These are phyloP conservation scores for Pseudogymnoascus sp. DNA, from an alignment of 2,329 filamentous ascomycete genomes.

Conservation along the genomic window DNA sequence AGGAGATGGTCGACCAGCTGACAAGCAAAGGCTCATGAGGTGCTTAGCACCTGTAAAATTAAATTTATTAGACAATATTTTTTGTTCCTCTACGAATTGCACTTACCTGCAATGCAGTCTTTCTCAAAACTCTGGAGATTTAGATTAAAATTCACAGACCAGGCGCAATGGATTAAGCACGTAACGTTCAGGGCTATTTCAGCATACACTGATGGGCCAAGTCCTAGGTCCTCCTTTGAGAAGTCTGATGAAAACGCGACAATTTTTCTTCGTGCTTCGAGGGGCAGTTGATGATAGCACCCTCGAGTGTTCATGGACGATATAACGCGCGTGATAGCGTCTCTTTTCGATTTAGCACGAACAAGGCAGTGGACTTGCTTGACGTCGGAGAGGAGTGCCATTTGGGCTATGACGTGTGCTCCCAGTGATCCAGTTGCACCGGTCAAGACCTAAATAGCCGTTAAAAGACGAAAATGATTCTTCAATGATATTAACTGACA, in stretches of 20 bases:
- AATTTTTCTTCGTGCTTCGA: slow-evolving; percentile 27
- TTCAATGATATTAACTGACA: slow-evolving; percentile 6
- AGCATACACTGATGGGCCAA: slow-evolving; percentile 19
- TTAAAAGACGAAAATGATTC: background rate
- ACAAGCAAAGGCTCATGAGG: slow-evolving; percentile 10
- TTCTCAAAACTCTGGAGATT: background rate
- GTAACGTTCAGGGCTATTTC: slow-evolving; percentile 27
- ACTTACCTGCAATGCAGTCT: slow-evolving; percentile 9
- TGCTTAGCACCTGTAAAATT: slow-evolving; percentile 2
- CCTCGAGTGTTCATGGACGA: slow-evolving; percentile 33
- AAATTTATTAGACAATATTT: background rate
- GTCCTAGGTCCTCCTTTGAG: slow-evolving; percentile 34
- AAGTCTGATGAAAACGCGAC: slow-evolving; percentile 36
- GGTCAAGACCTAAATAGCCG: slow-evolving; percentile 42
- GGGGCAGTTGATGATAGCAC: slow-evolving; percentile 22
- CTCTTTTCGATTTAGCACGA: slow-evolving; percentile 29
- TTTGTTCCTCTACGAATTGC: background rate
- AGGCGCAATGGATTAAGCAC: slow-evolving; percentile 44
- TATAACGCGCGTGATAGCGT: slow-evolving; percentile 30
- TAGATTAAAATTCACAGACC: slow-evolving; percentile 19
- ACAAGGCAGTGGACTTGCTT: slow-evolving; percentile 46
- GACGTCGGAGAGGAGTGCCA: slow-evolving; percentile 51
- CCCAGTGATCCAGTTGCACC: slow-evolving; percentile 61
- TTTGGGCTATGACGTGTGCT: slow-evolving; percentile 51
- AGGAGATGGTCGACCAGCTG: slow-evolving; percentile 12